Conservation (phyloP, 176 grass and related monocot species). For the Eremochloa ophiuroides region DNA sequence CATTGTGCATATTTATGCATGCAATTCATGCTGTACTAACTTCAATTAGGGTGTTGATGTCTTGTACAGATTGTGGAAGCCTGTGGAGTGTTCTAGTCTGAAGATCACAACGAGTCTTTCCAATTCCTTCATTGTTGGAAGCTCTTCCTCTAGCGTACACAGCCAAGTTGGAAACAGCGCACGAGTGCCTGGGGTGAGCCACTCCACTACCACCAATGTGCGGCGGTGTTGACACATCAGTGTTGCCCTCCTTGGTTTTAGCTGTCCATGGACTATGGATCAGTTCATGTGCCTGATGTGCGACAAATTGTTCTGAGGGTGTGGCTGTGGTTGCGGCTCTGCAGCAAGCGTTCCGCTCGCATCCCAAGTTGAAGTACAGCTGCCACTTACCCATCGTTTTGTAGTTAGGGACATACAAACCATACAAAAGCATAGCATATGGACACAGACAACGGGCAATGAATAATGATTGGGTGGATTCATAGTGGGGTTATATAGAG, state of each 20-base stretch:
- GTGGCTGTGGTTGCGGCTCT: slow-evolving; percentile 57
- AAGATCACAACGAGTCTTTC: neutral
- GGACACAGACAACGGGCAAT: slow-evolving; percentile 19
- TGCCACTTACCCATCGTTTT: slow-evolving; percentile 63
- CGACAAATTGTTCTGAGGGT: slow-evolving; percentile 72
- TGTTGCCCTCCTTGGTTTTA: too few species aligned
- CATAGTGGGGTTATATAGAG: slow-evolving; percentile 44
- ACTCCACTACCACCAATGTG: neutral
- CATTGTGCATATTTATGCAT: neutral
- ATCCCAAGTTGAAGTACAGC: slow-evolving; percentile 73
- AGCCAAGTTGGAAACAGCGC: neutral
- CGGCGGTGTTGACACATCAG: neutral
- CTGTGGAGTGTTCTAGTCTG: neutral
- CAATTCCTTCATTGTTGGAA: neutral
- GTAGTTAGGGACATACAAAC: slow-evolving; percentile 41
- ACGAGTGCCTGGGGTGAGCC: neutral
- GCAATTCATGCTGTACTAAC: neutral
- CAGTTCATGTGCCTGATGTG: slow-evolving; percentile 66
- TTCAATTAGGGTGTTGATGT: neutral
- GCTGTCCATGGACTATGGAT: slow-evolving; percentile 50
- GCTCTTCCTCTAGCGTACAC: neutral
- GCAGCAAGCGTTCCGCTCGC: slow-evolving; percentile 46
- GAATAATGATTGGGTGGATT: slow-evolving; percentile 32
- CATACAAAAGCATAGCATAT: slow-evolving; percentile 34
- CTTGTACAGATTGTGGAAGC: neutral